phyloP scores from a whole-genome alignment of 78 protist genomes.

The Monocercomonoides exilis region DNA sequence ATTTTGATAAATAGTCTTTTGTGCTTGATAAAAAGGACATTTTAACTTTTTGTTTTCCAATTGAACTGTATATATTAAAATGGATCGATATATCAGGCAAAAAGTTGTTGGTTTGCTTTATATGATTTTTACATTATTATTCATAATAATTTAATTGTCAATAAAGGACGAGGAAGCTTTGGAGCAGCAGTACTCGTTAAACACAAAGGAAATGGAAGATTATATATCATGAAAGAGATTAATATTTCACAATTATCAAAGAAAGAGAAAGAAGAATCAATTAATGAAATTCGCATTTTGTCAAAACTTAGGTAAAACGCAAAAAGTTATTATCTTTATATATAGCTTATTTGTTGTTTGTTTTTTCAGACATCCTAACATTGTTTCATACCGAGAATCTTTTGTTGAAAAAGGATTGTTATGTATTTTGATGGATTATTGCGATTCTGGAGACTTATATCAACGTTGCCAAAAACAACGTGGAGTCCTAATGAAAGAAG shows the following conservation, averaged over 20 bases:
- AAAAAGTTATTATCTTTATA: not conserved
- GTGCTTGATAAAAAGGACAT: too few species aligned
- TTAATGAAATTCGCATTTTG: constrained; percentile 27
- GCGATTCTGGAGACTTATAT: constrained; percentile 55
- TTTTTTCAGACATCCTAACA: constrained; percentile 31
- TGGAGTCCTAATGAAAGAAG: not conserved
- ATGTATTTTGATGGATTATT: constrained; percentile 78
- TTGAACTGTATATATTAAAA: too few species aligned
- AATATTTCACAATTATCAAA: constrained; percentile 29
- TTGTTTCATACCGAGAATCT: constrained; percentile 58
- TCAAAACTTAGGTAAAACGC: not conserved
- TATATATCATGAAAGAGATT: constrained; percentile 64
- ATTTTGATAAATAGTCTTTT: too few species aligned
- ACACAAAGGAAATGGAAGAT: constrained; percentile 4
- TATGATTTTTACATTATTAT: too few species aligned
- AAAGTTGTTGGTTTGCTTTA: too few species aligned
- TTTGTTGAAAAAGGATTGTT: constrained; percentile 47
- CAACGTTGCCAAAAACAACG: not conserved
- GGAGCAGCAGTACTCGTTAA: constrained; percentile 62
- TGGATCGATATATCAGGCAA: too few species aligned
- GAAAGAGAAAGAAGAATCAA: constrained; percentile 32
- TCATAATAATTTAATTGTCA: too few species aligned
- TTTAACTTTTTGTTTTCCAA: too few species aligned
- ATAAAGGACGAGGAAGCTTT: constrained; percentile 54
- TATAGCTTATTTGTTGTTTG: not conserved